Percentiles rank a stretch among this genome's conserved stretches.
Conservation (phyloP, 2,329 filamentous ascomycete genomes). For the Colletotrichum lupini region DNA sequence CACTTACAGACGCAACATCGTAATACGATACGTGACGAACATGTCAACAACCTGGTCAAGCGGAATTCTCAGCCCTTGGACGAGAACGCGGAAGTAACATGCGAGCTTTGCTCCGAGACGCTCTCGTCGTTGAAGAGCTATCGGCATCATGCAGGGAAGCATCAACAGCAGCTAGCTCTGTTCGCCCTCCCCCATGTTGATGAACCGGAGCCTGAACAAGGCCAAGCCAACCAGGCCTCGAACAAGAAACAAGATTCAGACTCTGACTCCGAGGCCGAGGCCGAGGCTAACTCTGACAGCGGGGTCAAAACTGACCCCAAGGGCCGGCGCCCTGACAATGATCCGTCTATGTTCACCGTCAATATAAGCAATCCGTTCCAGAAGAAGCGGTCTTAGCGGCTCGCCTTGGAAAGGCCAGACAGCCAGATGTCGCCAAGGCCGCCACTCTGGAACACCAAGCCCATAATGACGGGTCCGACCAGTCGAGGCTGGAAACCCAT, state of each 20-base stretch:
- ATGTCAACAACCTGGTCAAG: background rate
- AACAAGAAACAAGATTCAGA: background rate
- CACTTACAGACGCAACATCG: rapidly evolving
- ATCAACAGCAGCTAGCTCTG: background rate
- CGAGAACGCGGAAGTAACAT: rapidly evolving
- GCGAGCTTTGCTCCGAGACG: background rate
- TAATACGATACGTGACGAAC: rapidly evolving
- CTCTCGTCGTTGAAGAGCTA: background rate
- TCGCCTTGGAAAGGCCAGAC: no score
- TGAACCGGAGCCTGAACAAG: background rate
- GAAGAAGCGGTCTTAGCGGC: no score
- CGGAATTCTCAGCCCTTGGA: rapidly evolving
- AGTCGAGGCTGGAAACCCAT: no score
- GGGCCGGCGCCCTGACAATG: no score
- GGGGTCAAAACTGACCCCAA: no score
- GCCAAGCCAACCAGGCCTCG: background rate
- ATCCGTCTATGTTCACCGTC: no score
- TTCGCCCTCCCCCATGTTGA: background rate
- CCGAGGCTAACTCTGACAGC: no score
- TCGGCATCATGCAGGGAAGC: background rate
- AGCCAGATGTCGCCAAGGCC: no score
- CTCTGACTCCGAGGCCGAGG: no score
- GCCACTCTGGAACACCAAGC: no score
- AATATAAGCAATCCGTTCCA: no score
- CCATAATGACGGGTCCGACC: no score